A percentile compares a stretch with the other conserved stretches of the same genome.
Conservation (phyloP, 495 filamentous ascomycete species). For the Neurospora pannonica region DNA sequence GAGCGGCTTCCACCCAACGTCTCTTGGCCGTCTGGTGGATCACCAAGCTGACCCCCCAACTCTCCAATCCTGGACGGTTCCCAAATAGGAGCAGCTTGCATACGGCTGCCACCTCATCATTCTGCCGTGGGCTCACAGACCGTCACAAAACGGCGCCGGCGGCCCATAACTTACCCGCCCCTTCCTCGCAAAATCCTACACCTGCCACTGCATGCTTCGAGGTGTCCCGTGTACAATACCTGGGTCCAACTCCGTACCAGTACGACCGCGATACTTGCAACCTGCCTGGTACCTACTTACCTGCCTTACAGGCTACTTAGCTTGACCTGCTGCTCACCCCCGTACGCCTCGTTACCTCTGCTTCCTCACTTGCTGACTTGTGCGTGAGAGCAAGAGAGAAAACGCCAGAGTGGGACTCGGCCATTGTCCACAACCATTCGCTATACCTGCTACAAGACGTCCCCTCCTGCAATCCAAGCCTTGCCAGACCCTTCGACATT, state of each 20-base stretch:
- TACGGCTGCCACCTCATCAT: slow-evolving; percentile 28
- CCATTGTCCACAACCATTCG: slow-evolving; percentile 15
- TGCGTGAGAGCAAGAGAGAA: slow-evolving; percentile 4
- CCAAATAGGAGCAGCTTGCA: slow-evolving; percentile 26
- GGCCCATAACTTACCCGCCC: slow-evolving; percentile 17
- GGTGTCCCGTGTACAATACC: slow-evolving; percentile 13
- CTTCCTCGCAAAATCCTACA: slow-evolving; percentile 14
- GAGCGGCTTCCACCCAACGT: neutral
- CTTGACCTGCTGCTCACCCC: neutral
- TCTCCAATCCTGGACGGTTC: slow-evolving; percentile 13
- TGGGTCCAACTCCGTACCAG: slow-evolving; percentile 23
- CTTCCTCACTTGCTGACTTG: slow-evolving; percentile 18
- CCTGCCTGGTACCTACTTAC: neutral
- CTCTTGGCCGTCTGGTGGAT: slow-evolving; percentile 6
- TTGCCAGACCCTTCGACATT: slow-evolving; percentile 6
- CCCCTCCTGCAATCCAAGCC: slow-evolving; percentile 5
- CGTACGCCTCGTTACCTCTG: neutral
- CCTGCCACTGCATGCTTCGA: neutral
- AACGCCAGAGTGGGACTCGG: slow-evolving; percentile 9
- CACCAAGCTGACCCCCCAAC: slow-evolving; percentile 12
- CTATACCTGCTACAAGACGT: slow-evolving; percentile 10
- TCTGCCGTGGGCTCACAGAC: slow-evolving; percentile 23
- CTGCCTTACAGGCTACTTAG: slow-evolving; percentile 10
- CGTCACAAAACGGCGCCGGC: slow-evolving; percentile 22
- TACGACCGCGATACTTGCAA: slow-evolving; percentile 20